Conservation (phyloP, 768 basidiomycete species). For the Suillus bovinus region DNA sequence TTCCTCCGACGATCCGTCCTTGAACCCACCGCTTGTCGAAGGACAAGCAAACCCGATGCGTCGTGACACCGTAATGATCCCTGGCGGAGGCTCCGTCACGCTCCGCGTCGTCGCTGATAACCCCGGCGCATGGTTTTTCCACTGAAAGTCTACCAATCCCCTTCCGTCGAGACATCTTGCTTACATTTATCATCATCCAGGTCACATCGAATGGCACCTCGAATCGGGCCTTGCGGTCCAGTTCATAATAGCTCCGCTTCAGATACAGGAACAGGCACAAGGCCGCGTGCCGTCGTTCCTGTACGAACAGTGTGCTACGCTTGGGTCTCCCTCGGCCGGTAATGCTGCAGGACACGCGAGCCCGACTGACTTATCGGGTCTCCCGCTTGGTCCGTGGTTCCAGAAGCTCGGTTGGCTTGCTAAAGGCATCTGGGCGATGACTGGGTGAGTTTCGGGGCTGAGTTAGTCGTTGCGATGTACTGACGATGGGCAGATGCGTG, state of each 20-base stretch:
- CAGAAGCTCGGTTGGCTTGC: conserved; percentile 73
- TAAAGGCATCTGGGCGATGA: conserved; percentile 76
- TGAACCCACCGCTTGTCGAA: conserved; percentile 82
- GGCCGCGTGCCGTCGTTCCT: conserved; percentile 55
- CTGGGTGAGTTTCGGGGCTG: conserved; percentile 48
- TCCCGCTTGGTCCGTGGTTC: conserved; percentile 68
- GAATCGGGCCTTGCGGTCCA: conserved; percentile 82
- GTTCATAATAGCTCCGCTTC: conserved; percentile 79
- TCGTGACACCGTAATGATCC: conserved; percentile 86
- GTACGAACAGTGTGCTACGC: conserved; percentile 71
- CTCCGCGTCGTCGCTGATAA: conserved; percentile 87
- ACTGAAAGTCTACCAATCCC: conserved; percentile 50
- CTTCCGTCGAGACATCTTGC: not conserved
- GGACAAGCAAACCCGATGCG: conserved; percentile 86
- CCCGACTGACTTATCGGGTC: conserved; percentile 65
- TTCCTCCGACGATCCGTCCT: conserved; percentile 65
- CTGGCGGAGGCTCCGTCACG: conserved; percentile 64
- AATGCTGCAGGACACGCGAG: conserved; percentile 86
- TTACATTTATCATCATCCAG: conserved; percentile 32
- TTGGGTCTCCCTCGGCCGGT: conserved; percentile 60
- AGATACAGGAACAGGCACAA: conserved; percentile 54
- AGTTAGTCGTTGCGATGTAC: conserved; percentile 3
- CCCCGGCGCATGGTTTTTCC: conserved; percentile 88
- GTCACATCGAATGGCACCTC: conserved; percentile 88
- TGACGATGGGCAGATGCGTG: conserved; percentile 56